Conservation (phyloP, 2,329 filamentous ascomycete genomes). For the Neofusicoccum cordaticola region DNA sequence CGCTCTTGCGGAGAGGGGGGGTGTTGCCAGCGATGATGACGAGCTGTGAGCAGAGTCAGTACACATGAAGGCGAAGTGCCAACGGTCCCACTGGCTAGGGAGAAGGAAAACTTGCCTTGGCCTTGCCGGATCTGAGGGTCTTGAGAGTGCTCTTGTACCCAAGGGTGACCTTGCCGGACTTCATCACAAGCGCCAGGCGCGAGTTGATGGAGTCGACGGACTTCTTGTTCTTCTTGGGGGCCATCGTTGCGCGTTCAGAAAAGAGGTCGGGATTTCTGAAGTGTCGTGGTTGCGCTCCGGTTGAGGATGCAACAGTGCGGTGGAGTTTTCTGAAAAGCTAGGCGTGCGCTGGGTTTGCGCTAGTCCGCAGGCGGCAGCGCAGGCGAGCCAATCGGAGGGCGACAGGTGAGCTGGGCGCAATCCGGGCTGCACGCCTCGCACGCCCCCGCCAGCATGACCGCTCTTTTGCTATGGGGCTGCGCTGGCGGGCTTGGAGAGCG, state of each 20-base stretch:
- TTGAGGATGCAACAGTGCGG: conserved; percentile 18
- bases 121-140: conserved; percentile 87
- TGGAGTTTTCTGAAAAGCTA: conserved; percentile 18
- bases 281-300: conserved; percentile 35
- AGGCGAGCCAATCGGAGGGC: conserved; percentile 12
- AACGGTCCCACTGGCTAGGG: too few species aligned
- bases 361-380: not conserved
- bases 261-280: conserved; percentile 27
- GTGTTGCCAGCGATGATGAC: conserved; percentile 96
- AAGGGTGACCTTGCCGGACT: conserved; percentile 68
- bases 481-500: not conserved
- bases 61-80: too few species aligned
- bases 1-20: conserved; percentile 93
- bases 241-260: conserved; percentile 54
- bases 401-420: not conserved
- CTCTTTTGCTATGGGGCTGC: conserved; percentile 4
- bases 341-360: not conserved
- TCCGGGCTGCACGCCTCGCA: conserved; percentile 11
- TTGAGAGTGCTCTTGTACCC: conserved; percentile 91
- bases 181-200: conserved; percentile 67
- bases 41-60: conserved; percentile 54
- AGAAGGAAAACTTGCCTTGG: conserved; percentile 47
- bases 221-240: conserved; percentile 77
- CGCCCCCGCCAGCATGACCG: conserved; percentile 13
- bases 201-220: conserved; percentile 73